A percentile compares a stretch with the other conserved stretches of the same genome.
phyloP scores from a whole-genome alignment of 805 yeast genomes.

The Zygoascus flipseniorum region DNA sequence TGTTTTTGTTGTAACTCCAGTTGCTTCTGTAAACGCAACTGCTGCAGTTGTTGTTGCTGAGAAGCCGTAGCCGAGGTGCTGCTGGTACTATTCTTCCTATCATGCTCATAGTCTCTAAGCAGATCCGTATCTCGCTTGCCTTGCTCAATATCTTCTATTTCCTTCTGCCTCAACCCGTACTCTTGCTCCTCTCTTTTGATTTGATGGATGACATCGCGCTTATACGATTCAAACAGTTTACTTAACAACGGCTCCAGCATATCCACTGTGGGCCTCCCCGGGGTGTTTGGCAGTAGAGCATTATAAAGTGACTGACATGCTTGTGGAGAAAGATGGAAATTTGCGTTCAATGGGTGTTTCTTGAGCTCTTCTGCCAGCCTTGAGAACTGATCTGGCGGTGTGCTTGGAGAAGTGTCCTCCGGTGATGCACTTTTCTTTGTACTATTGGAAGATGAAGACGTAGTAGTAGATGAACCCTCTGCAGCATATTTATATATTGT shows the following conservation, averaged over 20 bases:
- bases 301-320: conserved; percentile 18
- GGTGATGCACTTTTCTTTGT: background rate
- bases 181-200: conserved; percentile 28
- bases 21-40: conserved; percentile 18
- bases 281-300: conserved; percentile 17
- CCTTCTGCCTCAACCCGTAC: conserved; percentile 30
- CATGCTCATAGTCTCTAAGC: conserved; percentile 14
- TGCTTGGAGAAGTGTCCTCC: background rate
- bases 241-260: conserved; percentile 16
- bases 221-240: conserved; percentile 19
- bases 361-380: conserved; percentile 13
- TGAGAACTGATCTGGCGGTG: conserved; percentile 7
- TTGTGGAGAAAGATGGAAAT: conserved; percentile 16
- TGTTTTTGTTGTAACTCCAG: conserved; percentile 15
- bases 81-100: background rate
- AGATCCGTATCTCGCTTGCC: conserved; percentile 34
- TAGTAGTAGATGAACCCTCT: conserved; percentile 2
- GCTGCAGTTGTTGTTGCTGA: conserved; percentile 12
- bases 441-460: background rate
- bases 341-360: conserved; percentile 18
- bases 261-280: conserved; percentile 12
- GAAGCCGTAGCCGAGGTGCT: background rate
- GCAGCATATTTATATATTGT: conserved; percentile 16
- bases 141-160: conserved; percentile 34
- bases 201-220: conserved; percentile 16